Evolutionary conservation across 805 yeast species (phyloP).

Genomic region (Metschnikowia noctiluminum): DNA sequence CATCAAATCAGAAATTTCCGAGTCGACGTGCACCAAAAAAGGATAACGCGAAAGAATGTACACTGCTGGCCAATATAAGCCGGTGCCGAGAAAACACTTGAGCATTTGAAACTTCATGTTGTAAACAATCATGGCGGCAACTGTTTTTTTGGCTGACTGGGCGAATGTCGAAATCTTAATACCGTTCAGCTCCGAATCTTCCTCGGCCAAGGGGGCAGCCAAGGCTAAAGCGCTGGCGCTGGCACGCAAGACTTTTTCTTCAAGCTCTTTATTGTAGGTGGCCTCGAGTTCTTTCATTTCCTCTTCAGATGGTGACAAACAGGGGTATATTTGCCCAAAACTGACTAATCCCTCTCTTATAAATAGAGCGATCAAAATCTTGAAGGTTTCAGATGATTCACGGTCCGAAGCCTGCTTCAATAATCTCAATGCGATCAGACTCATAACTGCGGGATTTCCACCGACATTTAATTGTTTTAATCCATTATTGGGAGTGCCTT

Average conservation of each 20-base stretch:
- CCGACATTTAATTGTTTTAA: constrained; percentile 40
- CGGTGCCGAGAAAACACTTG: constrained; percentile 52
- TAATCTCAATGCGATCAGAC: constrained; percentile 48
- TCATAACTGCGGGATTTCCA: constrained; percentile 55
- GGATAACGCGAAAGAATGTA: constrained; percentile 61
- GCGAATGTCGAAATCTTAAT: constrained; percentile 17
- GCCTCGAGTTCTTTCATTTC: constrained; percentile 44
- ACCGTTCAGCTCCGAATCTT: constrained; percentile 40
- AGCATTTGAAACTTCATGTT: constrained; percentile 41
- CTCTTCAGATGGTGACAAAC: constrained; percentile 51
- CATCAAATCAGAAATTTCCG: constrained; percentile 45
- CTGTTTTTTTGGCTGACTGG: constrained; percentile 7
- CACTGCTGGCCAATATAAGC: constrained; percentile 60
- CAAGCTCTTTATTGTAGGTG: constrained; percentile 43
- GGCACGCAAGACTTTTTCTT: constrained; percentile 57
- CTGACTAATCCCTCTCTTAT: constrained; percentile 66
- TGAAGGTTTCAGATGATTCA: constrained; percentile 41
- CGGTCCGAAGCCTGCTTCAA: constrained; percentile 27
- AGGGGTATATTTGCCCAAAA: constrained; percentile 57
- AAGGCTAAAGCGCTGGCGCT: constrained; percentile 77
- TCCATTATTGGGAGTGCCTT: constrained; percentile 29
- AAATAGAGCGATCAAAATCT: constrained; percentile 49
- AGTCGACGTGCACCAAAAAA: constrained; percentile 51
- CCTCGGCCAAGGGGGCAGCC: constrained; percentile 79
- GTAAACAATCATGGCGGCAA: constrained; percentile 18